These are phyloP conservation scores for Naganishia onofrii DNA, from an alignment of 768 basidiomycete species.

Conservation along the genomic window DNA sequence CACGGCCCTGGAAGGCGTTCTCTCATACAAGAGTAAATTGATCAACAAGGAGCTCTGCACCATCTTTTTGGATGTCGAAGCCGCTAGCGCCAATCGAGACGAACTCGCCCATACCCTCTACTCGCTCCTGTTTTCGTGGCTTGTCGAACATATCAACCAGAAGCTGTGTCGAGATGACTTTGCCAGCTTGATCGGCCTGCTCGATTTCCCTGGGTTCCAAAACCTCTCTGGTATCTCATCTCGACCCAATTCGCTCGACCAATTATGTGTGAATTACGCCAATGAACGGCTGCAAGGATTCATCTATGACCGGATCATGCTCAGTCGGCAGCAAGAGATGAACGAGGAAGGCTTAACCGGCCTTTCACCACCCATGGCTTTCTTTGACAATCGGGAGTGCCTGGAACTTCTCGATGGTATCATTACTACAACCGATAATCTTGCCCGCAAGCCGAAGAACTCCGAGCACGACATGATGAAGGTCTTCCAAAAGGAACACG, in stretches of 20 bases:
- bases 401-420: constrained; percentile 83
- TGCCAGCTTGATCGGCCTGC: constrained; percentile 80
- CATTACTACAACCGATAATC: constrained; percentile 97
- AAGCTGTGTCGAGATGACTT: constrained; percentile 89
- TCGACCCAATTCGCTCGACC: constrained; percentile 87
- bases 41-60: constrained; percentile 97
- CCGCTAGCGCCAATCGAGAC: constrained; percentile 86
- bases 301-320: constrained; percentile 74
- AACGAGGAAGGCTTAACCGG: constrained; percentile 72
- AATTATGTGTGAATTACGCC: constrained; percentile 94
- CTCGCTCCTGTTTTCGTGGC: constrained; percentile 89
- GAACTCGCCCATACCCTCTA: constrained; percentile 91
- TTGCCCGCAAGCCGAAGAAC: constrained; percentile 82
- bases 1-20: constrained; percentile 64
- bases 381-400: constrained; percentile 89
- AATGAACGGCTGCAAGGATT: constrained; percentile 87
- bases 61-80: constrained; percentile 90
- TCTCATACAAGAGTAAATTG: constrained; percentile 88
- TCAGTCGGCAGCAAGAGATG: constrained; percentile 78
- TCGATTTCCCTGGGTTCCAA: constrained; percentile 90
- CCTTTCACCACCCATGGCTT: constrained; percentile 63
- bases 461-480: constrained; percentile 92
- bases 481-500: constrained; percentile 90
- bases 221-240: constrained; percentile 60
- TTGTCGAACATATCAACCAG: constrained; percentile 94